phyloP scores from a whole-genome alignment of 2,329 filamentous ascomycete species.

The Acrocalymma vagum region DNA sequence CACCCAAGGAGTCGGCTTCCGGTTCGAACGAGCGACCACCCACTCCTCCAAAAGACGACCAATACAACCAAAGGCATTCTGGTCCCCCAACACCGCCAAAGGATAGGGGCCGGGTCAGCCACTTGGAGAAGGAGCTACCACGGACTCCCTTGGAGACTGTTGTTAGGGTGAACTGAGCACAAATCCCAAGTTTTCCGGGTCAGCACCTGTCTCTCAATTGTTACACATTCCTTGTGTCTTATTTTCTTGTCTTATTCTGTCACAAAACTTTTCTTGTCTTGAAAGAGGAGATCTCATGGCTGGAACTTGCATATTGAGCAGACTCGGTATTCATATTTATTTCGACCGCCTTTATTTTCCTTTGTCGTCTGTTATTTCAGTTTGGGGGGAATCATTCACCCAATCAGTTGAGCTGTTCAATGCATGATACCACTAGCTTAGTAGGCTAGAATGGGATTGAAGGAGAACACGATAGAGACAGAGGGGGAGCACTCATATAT shows the following conservation, averaged over 20 bases:
- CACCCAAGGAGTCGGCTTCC: constrained; percentile 49
- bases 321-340: constrained; percentile 6
- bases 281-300: constrained; percentile 3
- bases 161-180: constrained; percentile 39
- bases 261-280: constrained; percentile 4
- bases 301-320: constrained; percentile 2
- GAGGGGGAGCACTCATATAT: no score
- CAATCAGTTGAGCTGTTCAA: constrained; percentile 2
- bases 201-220: neutral
- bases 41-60: constrained; percentile 47
- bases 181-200: no score
- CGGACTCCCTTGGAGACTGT: constrained; percentile 43
- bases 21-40: constrained; percentile 41
- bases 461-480: no score
- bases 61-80: constrained; percentile 31
- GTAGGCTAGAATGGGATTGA: neutral
- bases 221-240: constrained; percentile 2
- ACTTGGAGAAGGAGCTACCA: constrained; percentile 44
- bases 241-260: no score
- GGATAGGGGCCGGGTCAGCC: constrained; percentile 38
- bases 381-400: no score
- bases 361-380: constrained; percentile 1
- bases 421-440: constrained; percentile 8
- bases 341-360: no score
- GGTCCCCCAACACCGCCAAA: constrained; percentile 52